phyloP scores from a whole-genome alignment of 805 yeast species.

The Wickerhamomyces rabaulensis region DNA sequence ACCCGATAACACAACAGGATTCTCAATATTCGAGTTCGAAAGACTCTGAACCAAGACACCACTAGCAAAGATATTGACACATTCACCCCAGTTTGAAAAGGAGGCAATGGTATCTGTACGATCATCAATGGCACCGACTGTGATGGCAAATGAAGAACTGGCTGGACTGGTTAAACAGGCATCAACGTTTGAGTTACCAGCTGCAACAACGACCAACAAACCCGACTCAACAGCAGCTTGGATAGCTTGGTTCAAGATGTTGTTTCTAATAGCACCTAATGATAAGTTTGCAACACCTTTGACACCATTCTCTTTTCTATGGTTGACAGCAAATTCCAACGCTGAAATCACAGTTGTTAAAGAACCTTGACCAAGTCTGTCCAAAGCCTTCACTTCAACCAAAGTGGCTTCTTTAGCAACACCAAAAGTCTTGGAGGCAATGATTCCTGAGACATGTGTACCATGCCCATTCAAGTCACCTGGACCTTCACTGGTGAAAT shows the following conservation, averaged over 20 bases:
- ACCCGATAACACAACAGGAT: conserved; percentile 45
- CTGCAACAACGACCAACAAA: conserved; percentile 70
- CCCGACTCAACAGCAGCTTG: conserved; percentile 73
- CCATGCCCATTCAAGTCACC: conserved; percentile 88
- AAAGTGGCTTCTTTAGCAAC: conserved; percentile 69
- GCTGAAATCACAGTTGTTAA: conserved; percentile 62
- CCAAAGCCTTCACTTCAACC: conserved; percentile 72
- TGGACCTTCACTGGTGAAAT: conserved; percentile 46
- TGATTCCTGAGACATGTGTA: conserved; percentile 87
- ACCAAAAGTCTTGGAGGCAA: conserved; percentile 77
- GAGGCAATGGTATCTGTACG: conserved; percentile 60
- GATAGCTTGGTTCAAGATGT: conserved; percentile 68
- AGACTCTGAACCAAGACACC: conserved; percentile 68
- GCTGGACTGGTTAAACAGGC: conserved; percentile 90
- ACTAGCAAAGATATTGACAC: conserved; percentile 82
- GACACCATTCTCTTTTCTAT: conserved; percentile 32
- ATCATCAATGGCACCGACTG: conserved; percentile 90
- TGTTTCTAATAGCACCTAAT: conserved; percentile 67
- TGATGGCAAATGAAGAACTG: conserved; percentile 61
- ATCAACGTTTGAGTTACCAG: conserved; percentile 75
- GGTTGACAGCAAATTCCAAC: conserved; percentile 62
- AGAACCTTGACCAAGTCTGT: conserved; percentile 63
- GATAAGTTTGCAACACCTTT: conserved; percentile 75
- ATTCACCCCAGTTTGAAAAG: conserved; percentile 91
- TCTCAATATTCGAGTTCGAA: conserved; percentile 25